A percentile compares a stretch with the other conserved stretches of the same genome.
phyloP scores from a whole-genome alignment of 768 basidiomycete species.

The Tricholoma flavovirens region DNA sequence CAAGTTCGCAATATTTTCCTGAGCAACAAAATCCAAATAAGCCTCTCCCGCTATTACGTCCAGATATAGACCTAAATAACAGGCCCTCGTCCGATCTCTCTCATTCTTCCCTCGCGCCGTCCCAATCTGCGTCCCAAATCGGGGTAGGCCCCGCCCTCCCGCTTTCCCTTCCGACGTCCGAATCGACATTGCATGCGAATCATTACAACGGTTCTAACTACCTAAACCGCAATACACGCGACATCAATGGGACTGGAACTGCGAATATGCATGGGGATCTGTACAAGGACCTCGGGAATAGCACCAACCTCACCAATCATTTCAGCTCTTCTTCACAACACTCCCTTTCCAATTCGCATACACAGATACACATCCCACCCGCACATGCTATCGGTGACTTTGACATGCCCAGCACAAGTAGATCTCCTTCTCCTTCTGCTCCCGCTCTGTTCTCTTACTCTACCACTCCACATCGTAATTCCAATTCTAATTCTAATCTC shows the following conservation, averaged over 20 bases:
- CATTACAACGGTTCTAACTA: background rate
- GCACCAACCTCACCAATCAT: constrained; percentile 11
- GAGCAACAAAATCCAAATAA: background rate
- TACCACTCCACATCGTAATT: background rate
- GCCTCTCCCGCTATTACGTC: constrained; percentile 1
- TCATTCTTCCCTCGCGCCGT: constrained; percentile 55
- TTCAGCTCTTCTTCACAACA: background rate
- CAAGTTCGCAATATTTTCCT: background rate
- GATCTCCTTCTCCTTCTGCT: constrained; percentile 1
- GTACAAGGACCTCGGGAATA: constrained; percentile 7
- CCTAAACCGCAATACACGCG: background rate
- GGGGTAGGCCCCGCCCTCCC: constrained; percentile 8
- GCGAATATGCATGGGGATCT: background rate
- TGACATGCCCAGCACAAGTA: background rate
- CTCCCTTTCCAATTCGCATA: background rate
- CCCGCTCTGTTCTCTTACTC: background rate
- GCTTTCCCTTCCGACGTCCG: background rate
- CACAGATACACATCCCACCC: constrained; percentile 37
- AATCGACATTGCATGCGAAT: background rate
- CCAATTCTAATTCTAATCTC: background rate
- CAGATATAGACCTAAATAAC: constrained; percentile 16
- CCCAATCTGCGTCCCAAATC: constrained; percentile 70
- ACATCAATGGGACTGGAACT: background rate
- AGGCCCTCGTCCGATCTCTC: constrained; percentile 46
- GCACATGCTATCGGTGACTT: constrained; percentile 41